Evolutionary conservation across 306 rosid genomes (phyloP), one percentile per base, ranked within the genome.

Genomic region (Rubus idaeus): DNA sequence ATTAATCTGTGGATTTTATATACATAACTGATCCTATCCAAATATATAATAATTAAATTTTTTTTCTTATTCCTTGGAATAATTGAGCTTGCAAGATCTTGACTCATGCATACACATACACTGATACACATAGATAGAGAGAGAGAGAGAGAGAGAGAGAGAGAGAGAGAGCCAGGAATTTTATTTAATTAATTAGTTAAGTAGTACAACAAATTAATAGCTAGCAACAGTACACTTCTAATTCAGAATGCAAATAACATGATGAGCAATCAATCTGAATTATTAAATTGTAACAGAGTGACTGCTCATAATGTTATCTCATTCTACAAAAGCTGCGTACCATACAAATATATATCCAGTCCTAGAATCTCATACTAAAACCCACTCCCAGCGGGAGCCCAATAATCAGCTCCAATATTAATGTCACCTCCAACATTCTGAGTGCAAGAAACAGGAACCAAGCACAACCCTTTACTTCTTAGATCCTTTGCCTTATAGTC

Each of bases 391-490:
- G 89, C 85, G 4, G 91, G 97, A 83, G 94, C 86, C 97, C 98
- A 94, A 20, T 89, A 91, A 83, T 89, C 94, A 75, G 94, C 90
- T 78, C 91, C 97, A 16, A 62, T 62, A 44, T 62, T 62, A 82
- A 78, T 91, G 76, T 89, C 91, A 58, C 78, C 86, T 75, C 91
- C 97, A 81, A 94, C 91, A 67, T 82, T 84, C 45, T 90, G 91
- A 57, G 94, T 91, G 88, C 87, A 88, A 56, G 97, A 88, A 47
- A 91, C 80, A 0, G 98, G 98, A 11, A 91, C 92, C 84, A 94
- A 84, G 70, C 98, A 91, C 70, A 94, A 66, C 78, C 98, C 98
- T 85, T 87, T 88, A 71, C 98, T 91, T 87, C 79, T 87, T 45
- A 94, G 75, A 39, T 91, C 93, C 79, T 75, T 91, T 63, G 78